phyloP scores from a whole-genome alignment of 2,329 filamentous ascomycete genomes.

The Lasiodiplodia theobromae region DNA sequence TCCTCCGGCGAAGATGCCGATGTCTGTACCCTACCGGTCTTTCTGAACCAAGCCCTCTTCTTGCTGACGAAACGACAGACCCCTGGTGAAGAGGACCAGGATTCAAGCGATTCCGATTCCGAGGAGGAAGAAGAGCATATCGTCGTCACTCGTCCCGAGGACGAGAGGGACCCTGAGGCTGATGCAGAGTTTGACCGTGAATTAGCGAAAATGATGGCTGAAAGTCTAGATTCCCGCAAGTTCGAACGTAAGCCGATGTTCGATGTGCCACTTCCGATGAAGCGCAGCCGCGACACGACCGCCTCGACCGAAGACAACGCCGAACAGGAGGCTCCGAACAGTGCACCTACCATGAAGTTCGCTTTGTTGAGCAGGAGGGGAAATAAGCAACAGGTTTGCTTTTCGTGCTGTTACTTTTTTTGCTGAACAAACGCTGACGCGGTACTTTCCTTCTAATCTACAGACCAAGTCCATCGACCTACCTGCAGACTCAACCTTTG shows the following conservation, averaged over 20 bases:
- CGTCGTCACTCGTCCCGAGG: slow-evolving; percentile 87
- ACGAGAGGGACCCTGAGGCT: slow-evolving; percentile 88
- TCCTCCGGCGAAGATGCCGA: slow-evolving; percentile 62
- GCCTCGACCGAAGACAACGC: slow-evolving; percentile 49
- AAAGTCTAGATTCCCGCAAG: slow-evolving; percentile 93
- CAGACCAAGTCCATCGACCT: slow-evolving; percentile 91
- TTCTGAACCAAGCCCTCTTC: slow-evolving; percentile 32
- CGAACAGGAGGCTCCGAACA: slow-evolving; percentile 50
- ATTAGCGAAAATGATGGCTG: slow-evolving; percentile 97
- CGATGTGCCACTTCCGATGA: slow-evolving; percentile 96
- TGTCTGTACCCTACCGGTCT: slow-evolving; percentile 46
- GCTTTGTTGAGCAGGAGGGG: slow-evolving; percentile 94
- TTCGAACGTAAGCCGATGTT: slow-evolving; percentile 95
- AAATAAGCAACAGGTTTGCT: slow-evolving; percentile 84
- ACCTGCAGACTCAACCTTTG: slow-evolving; percentile 90
- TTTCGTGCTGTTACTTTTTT: slow-evolving; percentile 46
- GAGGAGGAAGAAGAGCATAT: slow-evolving; percentile 82
- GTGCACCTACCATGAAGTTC: slow-evolving; percentile 82
- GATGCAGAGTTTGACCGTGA: slow-evolving; percentile 98
- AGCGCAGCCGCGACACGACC: slow-evolving; percentile 67
- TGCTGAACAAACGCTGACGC: slow-evolving; percentile 28
- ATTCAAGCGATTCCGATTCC: slow-evolving; percentile 54
- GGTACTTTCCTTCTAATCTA: not conserved
- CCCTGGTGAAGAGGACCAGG: slow-evolving; percentile 51
- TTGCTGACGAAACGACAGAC: slow-evolving; percentile 50